phyloP scores from a whole-genome alignment of 768 basidiomycete species.

The Suillus bovinus region DNA sequence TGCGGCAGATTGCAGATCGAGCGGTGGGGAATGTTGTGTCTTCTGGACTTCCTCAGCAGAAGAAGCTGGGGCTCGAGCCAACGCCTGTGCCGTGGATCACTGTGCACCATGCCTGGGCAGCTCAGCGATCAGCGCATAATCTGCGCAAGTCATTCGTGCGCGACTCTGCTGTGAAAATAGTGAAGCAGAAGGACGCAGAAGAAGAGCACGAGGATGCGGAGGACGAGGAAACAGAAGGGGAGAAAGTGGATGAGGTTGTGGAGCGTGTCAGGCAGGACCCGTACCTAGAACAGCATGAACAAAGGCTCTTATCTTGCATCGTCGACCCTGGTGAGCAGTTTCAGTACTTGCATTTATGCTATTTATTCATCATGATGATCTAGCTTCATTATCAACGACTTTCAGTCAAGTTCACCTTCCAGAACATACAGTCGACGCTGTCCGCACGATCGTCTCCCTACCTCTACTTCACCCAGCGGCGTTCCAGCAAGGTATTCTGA shows the following conservation, averaged over 20 bases:
- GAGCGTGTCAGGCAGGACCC: constrained; percentile 75
- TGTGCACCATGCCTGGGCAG: constrained; percentile 66
- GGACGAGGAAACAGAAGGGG: constrained; percentile 35
- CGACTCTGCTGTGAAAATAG: constrained; percentile 40
- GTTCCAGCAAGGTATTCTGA: constrained; percentile 86
- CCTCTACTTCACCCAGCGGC: constrained; percentile 86
- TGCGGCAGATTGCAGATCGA: constrained; percentile 73
- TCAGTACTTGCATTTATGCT: not conserved
- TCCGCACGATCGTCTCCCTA: constrained; percentile 88
- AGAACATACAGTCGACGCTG: constrained; percentile 84
- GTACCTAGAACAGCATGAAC: constrained; percentile 80
- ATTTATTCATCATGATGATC: constrained; percentile 1
- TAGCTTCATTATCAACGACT: constrained; percentile 76
- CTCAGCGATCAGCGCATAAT: constrained; percentile 49
- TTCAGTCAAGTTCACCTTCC: constrained; percentile 91
- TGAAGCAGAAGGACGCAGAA: constrained; percentile 34
- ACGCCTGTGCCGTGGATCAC: constrained; percentile 68
- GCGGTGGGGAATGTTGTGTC: constrained; percentile 67
- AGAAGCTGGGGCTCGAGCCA: constrained; percentile 35
- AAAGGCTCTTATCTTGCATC: constrained; percentile 78
- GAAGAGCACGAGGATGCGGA: constrained; percentile 31
- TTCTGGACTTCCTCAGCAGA: constrained; percentile 14
- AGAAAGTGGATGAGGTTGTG: constrained; percentile 63
- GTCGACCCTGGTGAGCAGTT: constrained; percentile 68
- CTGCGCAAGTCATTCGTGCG: constrained; percentile 63